Percentiles rank a stretch among this genome's conserved stretches.
Conservation (phyloP, 345 rosid genomes). For the Eucalyptus guilfoylei region DNA sequence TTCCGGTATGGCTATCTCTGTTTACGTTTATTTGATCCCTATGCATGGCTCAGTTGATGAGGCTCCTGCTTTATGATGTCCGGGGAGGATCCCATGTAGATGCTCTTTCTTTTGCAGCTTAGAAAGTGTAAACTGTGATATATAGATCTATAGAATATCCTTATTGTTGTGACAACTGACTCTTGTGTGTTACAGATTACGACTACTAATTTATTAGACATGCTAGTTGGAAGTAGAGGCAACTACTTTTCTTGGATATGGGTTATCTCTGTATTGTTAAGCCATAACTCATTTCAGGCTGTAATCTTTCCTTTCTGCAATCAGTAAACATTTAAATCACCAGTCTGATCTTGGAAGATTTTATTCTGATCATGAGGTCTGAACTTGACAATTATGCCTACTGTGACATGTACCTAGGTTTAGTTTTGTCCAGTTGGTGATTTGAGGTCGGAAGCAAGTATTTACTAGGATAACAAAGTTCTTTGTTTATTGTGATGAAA, state of each 20-base stretch:
- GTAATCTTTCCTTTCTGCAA: neutral
- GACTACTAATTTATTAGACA: neutral
- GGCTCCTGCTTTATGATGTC: neutral
- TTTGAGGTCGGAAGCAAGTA: neutral
- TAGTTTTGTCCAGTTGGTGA: neutral
- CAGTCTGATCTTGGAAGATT: neutral
- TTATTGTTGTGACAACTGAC: neutral
- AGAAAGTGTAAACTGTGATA: neutral
- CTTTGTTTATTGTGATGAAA: neutral
- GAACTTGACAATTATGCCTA: neutral
- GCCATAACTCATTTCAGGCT: neutral
- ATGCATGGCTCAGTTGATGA: neutral
- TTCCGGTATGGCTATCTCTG: neutral
- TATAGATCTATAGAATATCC: neutral
- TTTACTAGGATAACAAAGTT: neutral
- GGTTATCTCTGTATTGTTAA: neutral
- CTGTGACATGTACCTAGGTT: neutral
- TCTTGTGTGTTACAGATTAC: neutral
- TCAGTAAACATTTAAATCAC: neutral
- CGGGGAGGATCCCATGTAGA: neutral
- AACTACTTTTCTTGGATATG: neutral
- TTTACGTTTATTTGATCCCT: neutral
- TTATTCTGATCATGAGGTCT: neutral
- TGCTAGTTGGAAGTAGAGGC: neutral
- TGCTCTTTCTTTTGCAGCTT: slow-evolving; percentile 24